These are phyloP conservation scores for Sanghuangporus baumii DNA, from an alignment of 1,284 basidiomycete species.

Conservation along the genomic window DNA sequence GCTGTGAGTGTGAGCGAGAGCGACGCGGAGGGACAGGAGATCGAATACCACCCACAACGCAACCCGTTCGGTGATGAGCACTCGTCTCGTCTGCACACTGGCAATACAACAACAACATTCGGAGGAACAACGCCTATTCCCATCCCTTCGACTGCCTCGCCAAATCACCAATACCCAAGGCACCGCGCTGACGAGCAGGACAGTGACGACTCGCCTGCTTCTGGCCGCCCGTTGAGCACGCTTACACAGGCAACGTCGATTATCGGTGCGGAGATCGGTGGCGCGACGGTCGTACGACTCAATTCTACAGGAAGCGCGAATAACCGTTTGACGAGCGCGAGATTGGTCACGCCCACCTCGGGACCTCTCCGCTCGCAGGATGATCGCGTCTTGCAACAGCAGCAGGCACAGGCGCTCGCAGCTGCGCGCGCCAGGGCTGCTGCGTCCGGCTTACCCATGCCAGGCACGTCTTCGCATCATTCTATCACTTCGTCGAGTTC, in stretches of 20 bases:
- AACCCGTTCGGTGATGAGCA: conserved; percentile 68
- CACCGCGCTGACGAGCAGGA: not conserved
- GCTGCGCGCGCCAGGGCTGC: conserved; percentile 53
- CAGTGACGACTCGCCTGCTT: conserved; percentile 6
- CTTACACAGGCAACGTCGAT: conserved; percentile 58
- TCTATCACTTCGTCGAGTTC: conserved; percentile 28
- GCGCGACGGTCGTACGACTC: conserved; percentile 58
- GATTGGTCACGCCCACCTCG: conserved; percentile 28
- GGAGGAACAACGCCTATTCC: conserved; percentile 26
- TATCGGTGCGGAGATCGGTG: conserved; percentile 50
- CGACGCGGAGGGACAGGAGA: conserved; percentile 35
- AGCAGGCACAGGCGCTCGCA: conserved; percentile 54
- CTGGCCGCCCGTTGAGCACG: conserved; percentile 48
- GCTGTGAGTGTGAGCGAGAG: conserved; percentile 30
- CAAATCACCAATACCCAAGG: not conserved
- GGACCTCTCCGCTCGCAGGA: conserved; percentile 5
- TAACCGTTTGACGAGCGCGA: conserved; percentile 54
- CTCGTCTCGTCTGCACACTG: conserved; percentile 30
- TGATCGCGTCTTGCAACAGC: conserved; percentile 34
- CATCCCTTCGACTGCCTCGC: conserved; percentile 12
- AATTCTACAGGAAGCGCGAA: conserved; percentile 41
- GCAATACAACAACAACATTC: conserved; percentile 41
- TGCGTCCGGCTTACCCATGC: conserved; percentile 25
- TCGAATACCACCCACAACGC: conserved; percentile 19
- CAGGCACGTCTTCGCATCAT: conserved; percentile 18